Conservation (phyloP, 2,329 filamentous ascomycete species). For the Monosporascus ibericus region DNA sequence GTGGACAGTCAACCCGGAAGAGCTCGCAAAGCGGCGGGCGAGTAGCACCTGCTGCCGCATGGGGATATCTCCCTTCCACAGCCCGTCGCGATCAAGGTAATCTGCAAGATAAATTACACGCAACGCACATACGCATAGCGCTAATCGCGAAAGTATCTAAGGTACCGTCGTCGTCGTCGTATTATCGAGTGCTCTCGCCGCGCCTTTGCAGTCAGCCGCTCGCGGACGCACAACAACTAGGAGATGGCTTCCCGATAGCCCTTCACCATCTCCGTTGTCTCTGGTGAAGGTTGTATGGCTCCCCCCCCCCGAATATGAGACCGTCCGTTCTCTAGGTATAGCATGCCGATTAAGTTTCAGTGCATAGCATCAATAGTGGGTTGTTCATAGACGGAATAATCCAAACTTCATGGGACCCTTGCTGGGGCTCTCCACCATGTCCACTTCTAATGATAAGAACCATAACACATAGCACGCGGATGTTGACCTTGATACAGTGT, state of each 20-base stretch:
- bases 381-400: not conserved
- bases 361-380: no score
- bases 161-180: not conserved
- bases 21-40: not conserved
- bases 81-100: not conserved
- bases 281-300: not conserved
- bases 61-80: not conserved
- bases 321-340: no score
- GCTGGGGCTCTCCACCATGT: not conserved
- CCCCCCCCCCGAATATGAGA: not conserved
- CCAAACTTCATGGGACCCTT: not conserved
- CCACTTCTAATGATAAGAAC: not conserved
- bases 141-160: not conserved
- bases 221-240: not conserved
- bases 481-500: no score
- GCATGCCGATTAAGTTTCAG: no score
- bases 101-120: not conserved
- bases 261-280: not conserved
- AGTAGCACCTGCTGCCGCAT: not conserved
- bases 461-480: not conserved
- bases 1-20: not conserved
- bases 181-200: not conserved
- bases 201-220: not conserved
- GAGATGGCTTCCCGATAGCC: not conserved
- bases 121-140: not conserved